Percentiles rank a stretch among this genome's conserved stretches.
These are phyloP conservation scores for Hypoxylon sp. DNA, from an alignment of 2,329 filamentous ascomycete species.

Conservation along the genomic window DNA sequence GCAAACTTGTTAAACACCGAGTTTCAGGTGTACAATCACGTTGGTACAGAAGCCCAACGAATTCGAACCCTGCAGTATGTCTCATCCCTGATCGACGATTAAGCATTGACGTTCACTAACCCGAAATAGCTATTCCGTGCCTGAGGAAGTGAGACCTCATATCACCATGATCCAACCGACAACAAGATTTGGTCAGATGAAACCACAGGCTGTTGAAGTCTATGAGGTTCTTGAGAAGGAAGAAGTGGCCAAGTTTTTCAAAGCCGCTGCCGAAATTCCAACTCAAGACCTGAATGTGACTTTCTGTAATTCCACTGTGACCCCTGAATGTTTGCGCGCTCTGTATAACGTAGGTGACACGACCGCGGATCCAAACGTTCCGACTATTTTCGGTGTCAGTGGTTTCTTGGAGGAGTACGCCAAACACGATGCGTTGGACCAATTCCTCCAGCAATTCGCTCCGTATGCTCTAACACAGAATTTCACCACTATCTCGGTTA, in stretches of 20 bases:
- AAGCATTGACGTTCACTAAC: constrained; percentile 29
- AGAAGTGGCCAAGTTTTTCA: constrained; percentile 35
- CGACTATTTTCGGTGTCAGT: constrained; percentile 61
- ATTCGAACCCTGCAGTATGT: constrained; percentile 62
- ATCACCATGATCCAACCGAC: constrained; percentile 77
- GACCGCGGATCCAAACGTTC: constrained; percentile 53
- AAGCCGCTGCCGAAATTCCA: constrained; percentile 36
- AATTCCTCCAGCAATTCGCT: constrained; percentile 66
- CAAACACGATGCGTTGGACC: constrained; percentile 58
- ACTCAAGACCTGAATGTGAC: constrained; percentile 45
- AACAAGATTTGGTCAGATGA: constrained; percentile 70
- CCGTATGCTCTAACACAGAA: constrained; percentile 66
- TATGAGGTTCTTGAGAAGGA: constrained; percentile 55
- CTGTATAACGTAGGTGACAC: constrained; percentile 65
- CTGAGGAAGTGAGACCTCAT: constrained; percentile 65
- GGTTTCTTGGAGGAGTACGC: constrained; percentile 56
- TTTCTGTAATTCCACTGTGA: constrained; percentile 60
- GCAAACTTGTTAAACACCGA: constrained; percentile 69
- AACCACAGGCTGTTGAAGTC: constrained; percentile 59
- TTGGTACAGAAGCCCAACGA: constrained; percentile 58
- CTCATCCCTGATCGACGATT: constrained; percentile 2
- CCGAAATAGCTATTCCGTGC: constrained; percentile 70
- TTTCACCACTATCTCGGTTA: constrained; percentile 70
- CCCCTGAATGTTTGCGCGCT: constrained; percentile 63
- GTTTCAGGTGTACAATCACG: constrained; percentile 70